Evolutionary conservation across 192 early-diverging fungal species (phyloP).

Genomic region (Umbelopsis ramanniana): DNA sequence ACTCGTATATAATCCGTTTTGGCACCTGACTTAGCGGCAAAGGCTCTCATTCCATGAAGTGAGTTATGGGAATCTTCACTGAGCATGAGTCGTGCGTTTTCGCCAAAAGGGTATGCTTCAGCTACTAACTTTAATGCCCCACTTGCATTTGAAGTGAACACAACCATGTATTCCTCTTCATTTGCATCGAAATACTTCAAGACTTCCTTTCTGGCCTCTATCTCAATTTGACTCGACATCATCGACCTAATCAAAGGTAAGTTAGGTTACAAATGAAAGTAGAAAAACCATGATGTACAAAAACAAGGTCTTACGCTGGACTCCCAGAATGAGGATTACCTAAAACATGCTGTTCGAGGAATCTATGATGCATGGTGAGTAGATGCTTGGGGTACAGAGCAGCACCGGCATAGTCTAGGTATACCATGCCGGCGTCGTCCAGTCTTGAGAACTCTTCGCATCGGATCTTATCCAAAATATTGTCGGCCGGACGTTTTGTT

Average conservation of each 20-base stretch:
- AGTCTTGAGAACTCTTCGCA: constrained; percentile 7
- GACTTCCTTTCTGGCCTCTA: not conserved
- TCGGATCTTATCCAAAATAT: not conserved
- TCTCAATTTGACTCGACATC: not conserved
- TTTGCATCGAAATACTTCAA: not conserved
- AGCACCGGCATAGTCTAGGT: constrained; percentile 14
- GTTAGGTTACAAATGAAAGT: not conserved
- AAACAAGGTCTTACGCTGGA: not conserved
- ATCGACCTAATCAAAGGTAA: not conserved
- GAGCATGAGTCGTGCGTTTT: not conserved
- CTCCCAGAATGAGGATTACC: constrained; percentile 12
- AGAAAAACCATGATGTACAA: too few species aligned
- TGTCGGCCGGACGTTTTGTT: not conserved
- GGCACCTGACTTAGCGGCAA: not conserved
- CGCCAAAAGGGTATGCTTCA: constrained; percentile 4
- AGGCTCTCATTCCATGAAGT: constrained; percentile 4
- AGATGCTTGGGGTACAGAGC: not conserved
- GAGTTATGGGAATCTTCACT: constrained; percentile 16
- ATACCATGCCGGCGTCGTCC: not conserved
- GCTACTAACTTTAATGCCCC: constrained; percentile 13
- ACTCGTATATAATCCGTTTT: not conserved
- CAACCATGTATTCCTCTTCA: not conserved
- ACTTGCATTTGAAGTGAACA: constrained; percentile 12
- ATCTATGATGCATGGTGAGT: not conserved
- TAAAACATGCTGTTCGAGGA: not conserved